Conservation (phyloP, 148 eudicot genomes). For the Tetragonia tetragonoides region DNA sequence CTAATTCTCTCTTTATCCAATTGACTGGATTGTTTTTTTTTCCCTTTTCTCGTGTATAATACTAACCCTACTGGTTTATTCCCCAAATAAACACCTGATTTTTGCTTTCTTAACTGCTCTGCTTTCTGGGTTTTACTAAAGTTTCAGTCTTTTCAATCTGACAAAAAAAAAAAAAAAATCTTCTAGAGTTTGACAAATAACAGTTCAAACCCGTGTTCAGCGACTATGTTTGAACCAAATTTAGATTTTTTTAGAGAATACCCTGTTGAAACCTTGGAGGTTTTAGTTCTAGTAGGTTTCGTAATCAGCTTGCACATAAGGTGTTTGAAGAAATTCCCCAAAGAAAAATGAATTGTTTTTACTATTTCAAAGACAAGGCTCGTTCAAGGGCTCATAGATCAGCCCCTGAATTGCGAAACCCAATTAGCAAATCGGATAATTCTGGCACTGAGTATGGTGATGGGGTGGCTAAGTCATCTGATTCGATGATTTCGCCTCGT, state of each 20-base stretch:
- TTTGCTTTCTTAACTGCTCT: not conserved
- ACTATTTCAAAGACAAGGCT: conserved; percentile 52
- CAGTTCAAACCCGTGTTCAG: not conserved
- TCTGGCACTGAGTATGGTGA: conserved; percentile 32
- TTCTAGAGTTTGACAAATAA: conserved; percentile 2
- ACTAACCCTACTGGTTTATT: not conserved
- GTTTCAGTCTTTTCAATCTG: not conserved
- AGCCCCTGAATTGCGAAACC: conserved; percentile 59
- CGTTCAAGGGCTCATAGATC: conserved; percentile 50
- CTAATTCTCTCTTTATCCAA: not conserved
- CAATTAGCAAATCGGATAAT: conserved; percentile 35
- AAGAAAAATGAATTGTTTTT: conserved; percentile 65
- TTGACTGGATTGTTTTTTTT: not conserved
- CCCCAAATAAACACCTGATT: not conserved
- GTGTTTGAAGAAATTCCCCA: conserved; percentile 16
- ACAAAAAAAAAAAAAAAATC: not conserved
- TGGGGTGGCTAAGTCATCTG: conserved; percentile 40
- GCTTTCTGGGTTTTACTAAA: not conserved
- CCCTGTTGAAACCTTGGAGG: not conserved
- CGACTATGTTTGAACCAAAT: conserved; percentile 3
- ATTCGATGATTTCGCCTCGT: conserved; percentile 45
- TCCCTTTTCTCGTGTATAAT: not conserved
- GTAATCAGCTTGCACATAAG: not conserved
- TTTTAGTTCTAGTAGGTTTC: not conserved
- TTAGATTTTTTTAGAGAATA: not conserved